Evolutionary conservation across 257 asterid species (phyloP).

Genomic region (Voacanga thouarsii): DNA sequence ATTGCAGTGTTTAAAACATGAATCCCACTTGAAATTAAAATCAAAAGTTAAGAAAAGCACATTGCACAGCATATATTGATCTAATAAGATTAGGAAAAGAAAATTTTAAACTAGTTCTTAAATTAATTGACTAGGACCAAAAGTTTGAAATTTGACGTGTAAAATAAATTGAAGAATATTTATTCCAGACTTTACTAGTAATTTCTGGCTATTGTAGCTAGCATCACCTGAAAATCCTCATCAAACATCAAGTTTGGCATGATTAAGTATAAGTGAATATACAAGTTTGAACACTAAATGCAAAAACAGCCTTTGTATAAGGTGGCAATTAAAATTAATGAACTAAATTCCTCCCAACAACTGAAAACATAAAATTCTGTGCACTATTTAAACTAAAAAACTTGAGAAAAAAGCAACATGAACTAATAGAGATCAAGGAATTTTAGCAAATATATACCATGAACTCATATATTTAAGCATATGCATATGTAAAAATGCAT

Average conservation of each 20-base stretch:
- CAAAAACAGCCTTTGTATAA: too few relatives aligned
- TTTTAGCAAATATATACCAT: too few relatives aligned
- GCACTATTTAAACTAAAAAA: too few relatives aligned
- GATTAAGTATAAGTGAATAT: neutral
- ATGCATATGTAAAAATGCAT: too few relatives aligned
- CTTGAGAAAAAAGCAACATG: too few relatives aligned
- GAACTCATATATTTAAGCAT: too few relatives aligned
- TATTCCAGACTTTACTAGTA: neutral
- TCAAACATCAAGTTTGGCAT: neutral
- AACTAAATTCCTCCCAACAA: too few relatives aligned
- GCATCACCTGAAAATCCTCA: neutral
- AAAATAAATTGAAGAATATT: neutral
- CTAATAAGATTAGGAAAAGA: neutral
- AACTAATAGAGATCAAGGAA: too few relatives aligned
- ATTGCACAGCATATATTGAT: neutral
- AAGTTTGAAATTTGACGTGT: neutral
- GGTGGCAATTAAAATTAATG: neutral
- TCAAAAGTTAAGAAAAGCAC: neutral
- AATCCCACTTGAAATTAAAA: neutral
- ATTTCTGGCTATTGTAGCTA: neutral
- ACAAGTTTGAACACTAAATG: neutral
- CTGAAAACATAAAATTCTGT: too few relatives aligned
- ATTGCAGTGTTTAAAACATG: neutral
- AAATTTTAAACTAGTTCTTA: neutral
- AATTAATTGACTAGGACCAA: neutral